A percentile compares a stretch with the other conserved stretches of the same genome.
Evolutionary conservation across 176 grass and related monocot species (phyloP).

Genomic region (Musa schizocarpa): DNA sequence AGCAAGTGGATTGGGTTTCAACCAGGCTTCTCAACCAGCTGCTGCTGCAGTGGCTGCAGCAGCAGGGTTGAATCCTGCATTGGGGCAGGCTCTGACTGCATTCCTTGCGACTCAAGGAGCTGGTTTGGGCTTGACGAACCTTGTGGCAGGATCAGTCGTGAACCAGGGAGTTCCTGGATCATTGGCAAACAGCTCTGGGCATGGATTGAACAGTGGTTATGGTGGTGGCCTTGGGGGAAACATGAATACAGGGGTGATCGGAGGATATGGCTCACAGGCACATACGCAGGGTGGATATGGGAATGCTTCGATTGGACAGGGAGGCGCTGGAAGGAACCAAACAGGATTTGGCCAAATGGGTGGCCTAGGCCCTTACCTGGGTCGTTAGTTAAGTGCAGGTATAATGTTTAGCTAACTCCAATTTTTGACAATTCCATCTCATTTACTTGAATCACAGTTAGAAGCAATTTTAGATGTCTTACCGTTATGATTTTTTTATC

Average conservation of each 20-base stretch:
- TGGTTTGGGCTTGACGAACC: conserved; percentile 51
- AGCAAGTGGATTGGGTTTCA: conserved; percentile 27
- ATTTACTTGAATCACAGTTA: neutral
- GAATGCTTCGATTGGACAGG: conserved; percentile 29
- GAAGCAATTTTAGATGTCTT: too few relatives aligned
- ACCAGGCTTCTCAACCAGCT: conserved; percentile 15
- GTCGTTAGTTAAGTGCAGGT: conserved; percentile 70
- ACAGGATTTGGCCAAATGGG: conserved; percentile 15
- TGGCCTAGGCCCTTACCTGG: conserved; percentile 47
- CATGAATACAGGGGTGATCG: conserved; percentile 21
- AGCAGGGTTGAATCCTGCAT: conserved; percentile 65
- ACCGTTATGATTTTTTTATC: too few relatives aligned
- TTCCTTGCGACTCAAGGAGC: conserved; percentile 58
- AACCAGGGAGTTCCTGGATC: conserved; percentile 34
- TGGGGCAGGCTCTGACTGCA: conserved; percentile 84
- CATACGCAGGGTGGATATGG: conserved; percentile 61
- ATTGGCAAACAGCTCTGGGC: conserved; percentile 39
- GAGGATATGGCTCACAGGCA: conserved; percentile 38
- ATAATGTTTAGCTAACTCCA: conserved; percentile 17
- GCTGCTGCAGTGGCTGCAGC: conserved; percentile 36
- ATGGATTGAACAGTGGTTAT: conserved; percentile 42
- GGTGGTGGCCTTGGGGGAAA: conserved; percentile 3
- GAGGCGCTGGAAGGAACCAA: conserved; percentile 64
- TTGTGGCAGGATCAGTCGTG: conserved; percentile 24
- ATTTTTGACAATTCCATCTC: neutral